These are phyloP conservation scores for Protostelium mycophagum DNA, from an alignment of 78 protist species.

Conservation along the genomic window DNA sequence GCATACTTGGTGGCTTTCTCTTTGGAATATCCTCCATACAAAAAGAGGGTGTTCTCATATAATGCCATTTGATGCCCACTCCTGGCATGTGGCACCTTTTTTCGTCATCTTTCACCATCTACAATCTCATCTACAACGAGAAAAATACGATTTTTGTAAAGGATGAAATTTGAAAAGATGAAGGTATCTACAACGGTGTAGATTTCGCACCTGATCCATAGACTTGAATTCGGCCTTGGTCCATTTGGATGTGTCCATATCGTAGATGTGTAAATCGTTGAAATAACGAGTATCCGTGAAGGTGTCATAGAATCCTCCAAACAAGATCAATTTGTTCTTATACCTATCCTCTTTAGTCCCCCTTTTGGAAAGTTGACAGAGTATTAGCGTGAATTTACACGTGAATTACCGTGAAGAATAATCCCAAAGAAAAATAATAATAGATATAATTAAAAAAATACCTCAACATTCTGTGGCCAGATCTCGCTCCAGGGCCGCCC, in stretches of 20 bases:
- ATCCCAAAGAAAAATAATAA: background rate
- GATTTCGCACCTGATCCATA: background rate
- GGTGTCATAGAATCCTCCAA: slow-evolving; percentile 57
- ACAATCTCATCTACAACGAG: background rate
- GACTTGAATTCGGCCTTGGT: background rate
- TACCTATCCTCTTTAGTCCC: too few relatives aligned
- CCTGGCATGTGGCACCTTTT: background rate
- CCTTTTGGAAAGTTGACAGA: too few relatives aligned
- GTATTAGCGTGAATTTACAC: too few relatives aligned
- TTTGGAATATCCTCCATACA: background rate
- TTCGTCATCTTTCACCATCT: background rate
- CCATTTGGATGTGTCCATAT: slow-evolving; percentile 13
- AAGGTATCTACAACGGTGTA: too few relatives aligned
- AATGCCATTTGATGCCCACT: background rate
- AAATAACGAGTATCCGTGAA: slow-evolving; percentile 12
- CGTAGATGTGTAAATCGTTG: slow-evolving; percentile 18
- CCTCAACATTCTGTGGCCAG: slow-evolving; percentile 46
- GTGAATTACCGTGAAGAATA: background rate
- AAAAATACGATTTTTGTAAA: too few relatives aligned
- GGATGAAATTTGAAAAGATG: too few relatives aligned
- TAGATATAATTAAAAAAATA: background rate
- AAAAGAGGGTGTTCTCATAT: background rate
- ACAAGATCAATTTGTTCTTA: slow-evolving; percentile 12
- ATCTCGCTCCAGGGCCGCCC: slow-evolving; percentile 17
- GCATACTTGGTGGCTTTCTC: background rate